phyloP scores from a whole-genome alignment of 2,329 filamentous ascomycete genomes.

The Rutstroemia sp. region DNA sequence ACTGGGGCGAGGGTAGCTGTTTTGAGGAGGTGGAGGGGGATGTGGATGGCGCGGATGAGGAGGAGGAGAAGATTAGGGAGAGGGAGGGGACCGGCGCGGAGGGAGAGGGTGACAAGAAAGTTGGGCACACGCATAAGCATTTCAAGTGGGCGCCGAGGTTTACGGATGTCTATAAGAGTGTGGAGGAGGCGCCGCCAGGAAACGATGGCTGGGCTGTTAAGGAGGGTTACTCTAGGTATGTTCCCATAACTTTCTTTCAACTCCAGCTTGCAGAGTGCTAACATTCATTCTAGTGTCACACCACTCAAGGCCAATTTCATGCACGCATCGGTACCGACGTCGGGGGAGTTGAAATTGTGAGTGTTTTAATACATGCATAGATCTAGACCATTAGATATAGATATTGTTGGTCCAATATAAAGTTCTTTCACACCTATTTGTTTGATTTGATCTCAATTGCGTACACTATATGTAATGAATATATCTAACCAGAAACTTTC shows the following conservation, averaged over 20 bases:
- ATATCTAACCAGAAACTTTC: slow-evolving; percentile 7
- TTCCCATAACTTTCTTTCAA: slow-evolving; percentile 11
- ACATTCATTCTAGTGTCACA: slow-evolving; percentile 58
- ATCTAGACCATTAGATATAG: slow-evolving; percentile 23
- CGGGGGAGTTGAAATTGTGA: slow-evolving; percentile 78
- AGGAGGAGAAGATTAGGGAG: slow-evolving; percentile 61
- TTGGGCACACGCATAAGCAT: slow-evolving; percentile 65
- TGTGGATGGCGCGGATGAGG: slow-evolving; percentile 58
- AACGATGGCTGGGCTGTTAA: slow-evolving; percentile 93
- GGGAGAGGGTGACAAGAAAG: slow-evolving; percentile 29
- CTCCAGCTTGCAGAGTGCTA: slow-evolving; percentile 13
- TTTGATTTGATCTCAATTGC: slow-evolving; percentile 11
- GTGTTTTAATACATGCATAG: slow-evolving; percentile 38
- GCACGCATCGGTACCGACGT: slow-evolving; percentile 57
- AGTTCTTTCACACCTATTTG: slow-evolving; percentile 1
- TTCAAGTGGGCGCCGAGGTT: slow-evolving; percentile 94
- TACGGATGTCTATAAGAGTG: slow-evolving; percentile 77
- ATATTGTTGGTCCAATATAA: slow-evolving; percentile 28
- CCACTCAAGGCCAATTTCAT: slow-evolving; percentile 90
- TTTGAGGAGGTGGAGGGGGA: slow-evolving; percentile 72
- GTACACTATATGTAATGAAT: background rate
- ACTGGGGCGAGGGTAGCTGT: slow-evolving; percentile 77
- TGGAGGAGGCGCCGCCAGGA: slow-evolving; percentile 70
- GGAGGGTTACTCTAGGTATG: slow-evolving; percentile 77
- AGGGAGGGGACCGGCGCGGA: slow-evolving; percentile 39